These are phyloP conservation scores for Daedaleopsis sinensis DNA, from an alignment of 768 basidiomycete genomes.

Conservation along the genomic window DNA sequence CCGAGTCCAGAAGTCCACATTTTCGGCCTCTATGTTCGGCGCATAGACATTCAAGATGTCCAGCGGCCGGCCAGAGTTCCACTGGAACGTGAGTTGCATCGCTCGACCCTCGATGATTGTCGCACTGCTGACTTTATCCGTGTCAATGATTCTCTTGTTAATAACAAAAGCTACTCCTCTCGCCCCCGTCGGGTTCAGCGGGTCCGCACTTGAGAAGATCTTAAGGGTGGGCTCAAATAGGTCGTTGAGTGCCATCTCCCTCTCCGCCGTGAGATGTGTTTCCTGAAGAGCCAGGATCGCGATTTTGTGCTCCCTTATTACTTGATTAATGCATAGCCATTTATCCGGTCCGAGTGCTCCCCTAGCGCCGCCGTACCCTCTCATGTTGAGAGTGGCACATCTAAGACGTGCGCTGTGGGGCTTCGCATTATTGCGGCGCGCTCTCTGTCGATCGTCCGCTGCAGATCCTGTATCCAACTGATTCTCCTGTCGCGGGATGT, in stretches of 20 bases:
- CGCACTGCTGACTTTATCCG: too few relatives aligned
- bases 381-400: neutral
- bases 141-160: neutral
- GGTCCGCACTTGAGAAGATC: neutral
- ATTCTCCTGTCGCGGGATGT: too few relatives aligned
- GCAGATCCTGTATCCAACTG: too few relatives aligned
- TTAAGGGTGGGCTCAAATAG: neutral
- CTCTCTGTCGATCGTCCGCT: too few relatives aligned
- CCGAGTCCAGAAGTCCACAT: neutral
- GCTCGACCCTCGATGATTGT: neutral
- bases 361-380: neutral
- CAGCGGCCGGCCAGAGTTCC: neutral
- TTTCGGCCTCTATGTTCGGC: neutral
- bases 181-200: neutral
- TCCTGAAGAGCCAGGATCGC: neutral
- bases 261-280: neutral
- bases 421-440: too few relatives aligned
- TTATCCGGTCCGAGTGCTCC: too few relatives aligned
- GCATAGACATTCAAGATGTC: neutral
- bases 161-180: neutral
- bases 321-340: neutral
- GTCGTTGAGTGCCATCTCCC: neutral
- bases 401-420: too few relatives aligned
- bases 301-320: neutral
- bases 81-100: neutral